Base-by-base conservation (phyloP, 2,329 filamentous ascomycete genomes). In the Pseudogymnoascus pannorum region DNA sequence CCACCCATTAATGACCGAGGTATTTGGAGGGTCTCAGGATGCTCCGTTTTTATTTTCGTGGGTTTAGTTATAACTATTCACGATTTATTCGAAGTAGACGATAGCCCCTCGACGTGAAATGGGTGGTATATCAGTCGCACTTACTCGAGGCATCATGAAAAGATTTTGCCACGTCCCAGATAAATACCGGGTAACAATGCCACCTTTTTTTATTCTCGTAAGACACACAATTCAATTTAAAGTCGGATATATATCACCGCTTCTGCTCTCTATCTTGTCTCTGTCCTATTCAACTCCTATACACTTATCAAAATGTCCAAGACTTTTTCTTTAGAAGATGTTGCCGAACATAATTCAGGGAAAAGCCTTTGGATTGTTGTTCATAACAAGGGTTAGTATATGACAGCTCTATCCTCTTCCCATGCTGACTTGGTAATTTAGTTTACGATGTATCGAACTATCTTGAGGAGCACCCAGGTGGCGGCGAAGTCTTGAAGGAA, bases 401-500 rank as follows among this genome's bases (percentile, higher is more conserved):
- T 31, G 5, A 18, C 3, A 18, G 4, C 1, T 54, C 2, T 54
- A 14, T 26, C 58, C 22, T 3, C 16, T 26, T 14, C 8, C 57
- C 33, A 58, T 24, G 40, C 31, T 42, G 35, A 36, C 12, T 51
- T 48, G 59, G 48, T 57, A 5, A 14, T 26, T 24, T 35, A 82
- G 84, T 87, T 1, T 86, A 85, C 66, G 75, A 87, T 69, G 73
- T 85, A 9, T 79, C 83, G 1, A 76, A 78, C 44, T 87, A 86
- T 64, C 63, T 82, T 1, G 72, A 79, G 22, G 83, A 87, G 61
- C 85, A 87, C 64, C 85, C 85, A 60, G 90, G 90, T 68, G 91
- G 91, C 71, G 85, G 87, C 69, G 89, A 92, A 70, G 84, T 92
- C 63, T 78, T 94, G 40, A 78, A 90, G 63, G 90, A 93, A 65